Evolutionary conservation across 176 grass and related monocot species (phyloP).

Genomic region (Triticum turgidum): DNA sequence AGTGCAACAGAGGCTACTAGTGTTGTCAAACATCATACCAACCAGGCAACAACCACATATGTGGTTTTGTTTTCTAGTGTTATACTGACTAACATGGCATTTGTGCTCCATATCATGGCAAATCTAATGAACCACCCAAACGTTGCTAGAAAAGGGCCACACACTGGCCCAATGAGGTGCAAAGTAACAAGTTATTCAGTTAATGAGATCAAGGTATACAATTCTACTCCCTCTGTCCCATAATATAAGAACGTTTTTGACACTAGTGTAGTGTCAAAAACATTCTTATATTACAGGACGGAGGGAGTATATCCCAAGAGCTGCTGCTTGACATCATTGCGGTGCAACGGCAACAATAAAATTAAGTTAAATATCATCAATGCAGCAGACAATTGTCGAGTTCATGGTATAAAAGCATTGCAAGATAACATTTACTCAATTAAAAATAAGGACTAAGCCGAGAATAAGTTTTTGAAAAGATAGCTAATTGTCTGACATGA

Average conservation of each 20-base stretch:
- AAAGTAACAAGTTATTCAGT: neutral
- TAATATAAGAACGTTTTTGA: too few species aligned
- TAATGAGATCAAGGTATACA: neutral
- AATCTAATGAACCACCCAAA: neutral
- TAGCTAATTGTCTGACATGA: neutral
- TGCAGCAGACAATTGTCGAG: neutral
- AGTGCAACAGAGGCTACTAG: neutral
- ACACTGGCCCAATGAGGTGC: neutral
- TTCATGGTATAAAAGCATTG: neutral
- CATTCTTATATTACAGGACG: too few species aligned
- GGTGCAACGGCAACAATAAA: neutral
- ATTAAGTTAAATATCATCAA: neutral
- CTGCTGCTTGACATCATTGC: neutral
- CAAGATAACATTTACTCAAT: neutral
- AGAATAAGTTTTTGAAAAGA: neutral
- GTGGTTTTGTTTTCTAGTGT: neutral
- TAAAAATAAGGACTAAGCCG: neutral
- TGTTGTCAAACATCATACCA: neutral
- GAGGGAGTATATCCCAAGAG: too few species aligned
- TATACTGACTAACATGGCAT: neutral
- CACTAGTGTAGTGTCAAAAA: too few species aligned
- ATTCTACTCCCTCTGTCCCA: neutral
- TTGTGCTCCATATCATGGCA: neutral
- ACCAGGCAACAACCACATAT: neutral
- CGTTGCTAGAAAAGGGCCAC: neutral